Evolutionary conservation across 441 rosid species (phyloP).

Genomic region (Adansonia rubrostipa): DNA sequence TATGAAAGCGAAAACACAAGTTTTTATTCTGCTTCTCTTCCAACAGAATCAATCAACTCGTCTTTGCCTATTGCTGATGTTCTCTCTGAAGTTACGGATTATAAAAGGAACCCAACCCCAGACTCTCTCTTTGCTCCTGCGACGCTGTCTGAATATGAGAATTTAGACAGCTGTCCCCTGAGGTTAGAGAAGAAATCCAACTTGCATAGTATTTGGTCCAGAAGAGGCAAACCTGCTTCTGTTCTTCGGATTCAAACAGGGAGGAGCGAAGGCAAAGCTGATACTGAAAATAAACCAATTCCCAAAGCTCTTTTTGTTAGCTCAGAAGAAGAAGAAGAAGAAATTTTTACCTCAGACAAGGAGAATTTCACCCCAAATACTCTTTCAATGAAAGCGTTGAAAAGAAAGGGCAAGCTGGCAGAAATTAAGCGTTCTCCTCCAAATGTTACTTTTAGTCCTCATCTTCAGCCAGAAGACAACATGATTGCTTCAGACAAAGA

Average conservation of each 20-base stretch:
- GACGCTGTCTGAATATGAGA: conserved; percentile 41
- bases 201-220: conserved; percentile 63
- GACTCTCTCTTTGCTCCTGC: conserved; percentile 35
- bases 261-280: conserved; percentile 46
- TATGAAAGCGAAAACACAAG: conserved; percentile 26
- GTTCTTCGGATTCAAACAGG: conserved; percentile 63
- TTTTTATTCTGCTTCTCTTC: conserved; percentile 29
- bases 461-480: conserved; percentile 39
- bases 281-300: conserved; percentile 36
- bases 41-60: conserved; percentile 41
- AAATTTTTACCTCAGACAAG: conserved; percentile 67
- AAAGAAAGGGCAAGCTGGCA: conserved; percentile 47
- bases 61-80: conserved; percentile 38
- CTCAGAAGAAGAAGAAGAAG: conserved; percentile 52
- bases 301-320: conserved; percentile 36
- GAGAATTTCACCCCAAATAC: conserved; percentile 77
- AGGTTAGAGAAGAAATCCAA: conserved; percentile 42
- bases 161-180: conserved; percentile 34
- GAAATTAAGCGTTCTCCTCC: conserved; percentile 33
- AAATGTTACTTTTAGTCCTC: conserved; percentile 37
- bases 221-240: conserved; percentile 71
- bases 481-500: conserved; percentile 47
- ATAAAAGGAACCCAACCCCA: conserved; percentile 46
- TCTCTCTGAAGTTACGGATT: conserved; percentile 32
- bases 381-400: conserved; percentile 47